Base-by-base conservation (phyloP, 2,329 filamentous ascomycete genomes). In the Penicillium sumatraense region DNA sequence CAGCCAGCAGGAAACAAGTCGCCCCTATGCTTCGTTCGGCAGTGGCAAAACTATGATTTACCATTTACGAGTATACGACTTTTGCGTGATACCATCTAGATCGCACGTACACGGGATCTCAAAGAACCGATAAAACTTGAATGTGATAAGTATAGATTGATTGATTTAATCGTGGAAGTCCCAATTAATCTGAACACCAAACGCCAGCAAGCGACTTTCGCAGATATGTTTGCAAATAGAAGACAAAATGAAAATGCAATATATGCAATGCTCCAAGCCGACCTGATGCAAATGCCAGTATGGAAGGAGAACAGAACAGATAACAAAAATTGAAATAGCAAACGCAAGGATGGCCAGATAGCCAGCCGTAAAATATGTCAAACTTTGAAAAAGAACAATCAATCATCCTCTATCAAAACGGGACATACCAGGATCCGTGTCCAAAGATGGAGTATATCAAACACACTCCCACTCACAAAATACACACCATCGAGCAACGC, bases 401-500 rank as follows among this genome's bases (percentile, higher is more conserved):
- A 53, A 35, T 51, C 5, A 48, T 26, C 33, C 45, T 45, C 33
- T 31, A n/a, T 21, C n/a, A n/a, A n/a, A n/a, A 53, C 5, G 14
- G n/a, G 27, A 18, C 51, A 35, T 44, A 50, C 33, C 23, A 31
- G 31, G 24, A 52, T 23, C 49, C 49, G 42, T 31, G 46, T 42
- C 29, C 20, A 48, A 38, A 58, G 46, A 35, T 47, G 26, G 56
- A 45, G 35, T 31, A 49, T 20, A 64, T 78, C 65, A 84, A 57
- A 79, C 74, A 72, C 83, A 84, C 63, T 85, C 82, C 86, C 86
- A 88, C 70, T 88, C 85, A 36, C 81, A 85, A 72, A 86, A 88
- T n/a, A 88, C 86, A 68, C 86, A 88, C 86, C 86, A 88, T 51
- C 85, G 80, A 11, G 86, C 86, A 64, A 82, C 86, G 26, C 86